Base-by-base conservation (phyloP, 148 eudicot species). In the Arbutus unedo region DNA sequence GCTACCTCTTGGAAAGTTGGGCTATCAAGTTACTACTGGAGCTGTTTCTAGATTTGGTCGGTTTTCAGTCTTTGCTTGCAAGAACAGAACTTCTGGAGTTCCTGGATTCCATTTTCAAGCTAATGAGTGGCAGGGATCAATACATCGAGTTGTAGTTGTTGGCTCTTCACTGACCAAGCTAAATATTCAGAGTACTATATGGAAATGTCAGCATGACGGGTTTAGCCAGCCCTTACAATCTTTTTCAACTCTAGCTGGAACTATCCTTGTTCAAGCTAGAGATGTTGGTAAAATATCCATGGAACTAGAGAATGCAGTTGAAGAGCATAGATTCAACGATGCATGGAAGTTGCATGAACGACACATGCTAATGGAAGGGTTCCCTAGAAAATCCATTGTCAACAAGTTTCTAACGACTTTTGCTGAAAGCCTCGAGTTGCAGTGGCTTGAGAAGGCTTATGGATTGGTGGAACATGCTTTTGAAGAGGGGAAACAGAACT, bases 341-440 rank as follows among this genome's bases (percentile, higher is more conserved):
- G 91, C 92, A 2, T 93, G 99, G 98, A 87, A 85, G 74, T 85
- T 91, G 86, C 90, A 89, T 45, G 89, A 92, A 80, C 93, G 88
- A 79, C 97, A 94, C 57, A 90, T 93, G 94, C 88, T 87, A 50
- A 90, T 96, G 90, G 98, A 92, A 81, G 99, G 99, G n/a, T 96
- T 93, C 87, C 97, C 98, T 60, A 84, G 98, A 74, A 96, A 91
- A 84, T 89, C 91, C 21, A 82, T 91, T 45, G 88, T 92, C 41
- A 92, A 90, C 83, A 86, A 82, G 83, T 79, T 96, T 59, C 82
- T 96, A 68, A 74, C 84, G n/a, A 83, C 87, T 79, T 89, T 84
- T 84, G 89, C 97, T 0, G 91, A 86, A 90, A 93, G 91, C 86
- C 77, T 76, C 57, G 92, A 93, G 44, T n/a, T 86, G 64, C 82